Conservation (phyloP, 2,329 filamentous ascomycete species). For the Exophiala phaeomuriformis region DNA sequence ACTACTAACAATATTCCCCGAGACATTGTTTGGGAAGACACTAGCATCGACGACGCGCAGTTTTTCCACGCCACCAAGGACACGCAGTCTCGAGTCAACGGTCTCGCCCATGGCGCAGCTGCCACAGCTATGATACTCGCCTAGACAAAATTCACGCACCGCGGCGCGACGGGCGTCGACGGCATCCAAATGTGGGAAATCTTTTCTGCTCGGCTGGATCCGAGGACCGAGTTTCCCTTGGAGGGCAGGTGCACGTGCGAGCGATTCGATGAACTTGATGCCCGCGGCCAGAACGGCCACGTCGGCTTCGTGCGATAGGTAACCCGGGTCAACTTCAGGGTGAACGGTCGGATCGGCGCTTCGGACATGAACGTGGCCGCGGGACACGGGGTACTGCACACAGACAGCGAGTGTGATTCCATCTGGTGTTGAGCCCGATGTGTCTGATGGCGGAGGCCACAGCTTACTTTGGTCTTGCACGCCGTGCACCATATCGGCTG, state of each 20-base stretch:
- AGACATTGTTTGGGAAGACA: constrained; percentile 30
- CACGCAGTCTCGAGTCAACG: constrained; percentile 30
- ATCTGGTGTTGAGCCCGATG: constrained; percentile 36
- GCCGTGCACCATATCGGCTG: constrained; percentile 29
- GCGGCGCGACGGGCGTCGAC: constrained; percentile 10
- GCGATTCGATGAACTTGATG: constrained; percentile 16
- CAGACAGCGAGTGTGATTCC: constrained; percentile 43
- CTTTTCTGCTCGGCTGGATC: constrained; percentile 8
- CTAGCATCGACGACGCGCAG: constrained; percentile 34
- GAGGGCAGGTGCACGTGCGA: constrained; percentile 6
- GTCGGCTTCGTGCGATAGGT: constrained; percentile 39
- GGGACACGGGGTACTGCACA: constrained; percentile 47
- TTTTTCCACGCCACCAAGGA: constrained; percentile 31
- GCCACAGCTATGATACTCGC: constrained; percentile 24
- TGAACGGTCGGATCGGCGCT: constrained; percentile 28
- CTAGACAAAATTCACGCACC: constrained; percentile 11
- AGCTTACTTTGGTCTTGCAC: constrained; percentile 41
- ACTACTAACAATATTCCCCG: constrained; percentile 29
- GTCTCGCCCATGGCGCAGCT: constrained; percentile 38
- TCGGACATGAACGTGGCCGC: constrained; percentile 44
- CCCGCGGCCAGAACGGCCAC: constrained; percentile 35
- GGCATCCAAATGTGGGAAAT: constrained; percentile 9
- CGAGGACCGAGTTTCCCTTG: constrained; percentile 16
- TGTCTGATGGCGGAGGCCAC: constrained; percentile 30
- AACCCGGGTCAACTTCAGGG: constrained; percentile 42